Percentiles rank a stretch among this genome's conserved stretches.
These are phyloP conservation scores for Hsuehochloa calcarea DNA, from an alignment of 176 grass and related monocot genomes.

Conservation along the genomic window DNA sequence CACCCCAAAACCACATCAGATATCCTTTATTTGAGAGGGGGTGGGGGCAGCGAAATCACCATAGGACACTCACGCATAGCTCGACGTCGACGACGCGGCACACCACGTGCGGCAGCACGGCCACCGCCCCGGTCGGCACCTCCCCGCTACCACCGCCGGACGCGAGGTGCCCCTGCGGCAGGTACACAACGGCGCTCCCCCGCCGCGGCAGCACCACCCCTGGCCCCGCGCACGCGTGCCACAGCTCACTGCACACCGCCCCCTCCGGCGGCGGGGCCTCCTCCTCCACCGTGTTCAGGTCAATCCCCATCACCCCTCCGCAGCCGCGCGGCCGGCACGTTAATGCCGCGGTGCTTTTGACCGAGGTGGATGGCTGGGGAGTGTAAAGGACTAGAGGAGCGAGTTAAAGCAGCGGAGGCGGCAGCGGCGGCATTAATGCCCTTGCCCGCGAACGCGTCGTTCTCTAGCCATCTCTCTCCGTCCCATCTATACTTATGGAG, in stretches of 20 bases:
- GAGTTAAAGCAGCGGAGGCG: conserved; percentile 1
- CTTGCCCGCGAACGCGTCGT: background rate
- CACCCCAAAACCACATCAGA: background rate
- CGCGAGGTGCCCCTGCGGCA: conserved; percentile 86
- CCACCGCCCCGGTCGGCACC: background rate
- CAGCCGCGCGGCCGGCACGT: background rate
- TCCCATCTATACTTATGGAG: background rate
- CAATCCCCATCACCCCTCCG: conserved; percentile 60
- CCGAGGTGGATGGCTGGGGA: background rate
- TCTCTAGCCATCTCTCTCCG: background rate
- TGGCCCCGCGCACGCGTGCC: conserved; percentile 84
- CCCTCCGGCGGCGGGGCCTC: conserved; percentile 16
- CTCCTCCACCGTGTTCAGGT: conserved; percentile 72
- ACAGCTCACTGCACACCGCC: conserved; percentile 66
- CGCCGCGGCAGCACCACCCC: conserved; percentile 65
- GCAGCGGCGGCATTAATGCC: background rate
- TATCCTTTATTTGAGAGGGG: background rate
- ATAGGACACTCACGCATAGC: conserved; percentile 61
- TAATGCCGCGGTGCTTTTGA: background rate
- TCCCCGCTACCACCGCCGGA: conserved; percentile 26
- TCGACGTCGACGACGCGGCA: conserved; percentile 85
- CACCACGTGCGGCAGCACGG: conserved; percentile 60
- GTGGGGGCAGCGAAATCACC: background rate
- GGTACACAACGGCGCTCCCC: conserved; percentile 82
- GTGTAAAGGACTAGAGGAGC: background rate